phyloP scores from a whole-genome alignment of 257 asterid species.

The Solanum habrochaites region DNA sequence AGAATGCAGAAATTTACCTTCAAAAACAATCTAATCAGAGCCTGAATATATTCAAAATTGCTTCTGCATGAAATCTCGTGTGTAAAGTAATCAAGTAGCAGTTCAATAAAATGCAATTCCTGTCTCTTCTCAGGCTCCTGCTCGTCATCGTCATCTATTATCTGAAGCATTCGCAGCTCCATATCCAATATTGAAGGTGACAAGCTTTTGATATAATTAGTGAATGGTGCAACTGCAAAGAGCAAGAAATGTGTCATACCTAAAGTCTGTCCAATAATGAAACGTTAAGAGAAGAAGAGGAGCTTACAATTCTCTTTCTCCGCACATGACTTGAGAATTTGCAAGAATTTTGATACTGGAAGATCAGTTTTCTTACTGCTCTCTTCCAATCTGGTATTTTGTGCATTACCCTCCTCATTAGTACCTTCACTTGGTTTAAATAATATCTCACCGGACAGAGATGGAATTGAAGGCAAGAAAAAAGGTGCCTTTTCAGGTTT shows the following conservation, averaged over 20 bases:
- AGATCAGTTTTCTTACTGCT: slow-evolving; percentile 17
- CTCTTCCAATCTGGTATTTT: slow-evolving; percentile 20
- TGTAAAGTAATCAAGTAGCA: slow-evolving; percentile 63
- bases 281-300: neutral
- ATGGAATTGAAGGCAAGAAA: slow-evolving; percentile 74
- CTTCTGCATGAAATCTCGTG: slow-evolving; percentile 55
- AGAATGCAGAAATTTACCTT: slow-evolving; percentile 33
- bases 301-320: slow-evolving; percentile 51
- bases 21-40: slow-evolving; percentile 61
- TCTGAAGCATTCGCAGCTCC: slow-evolving; percentile 87
- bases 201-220: slow-evolving; percentile 61
- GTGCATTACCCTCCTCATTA: slow-evolving; percentile 30
- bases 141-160: slow-evolving; percentile 57
- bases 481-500: slow-evolving; percentile 93
- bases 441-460: slow-evolving; percentile 68
- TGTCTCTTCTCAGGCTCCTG: slow-evolving; percentile 38
- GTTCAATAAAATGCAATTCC: slow-evolving; percentile 50
- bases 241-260: neutral
- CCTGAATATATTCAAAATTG: slow-evolving; percentile 78
- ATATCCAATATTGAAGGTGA: slow-evolving; percentile 70
- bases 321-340: slow-evolving; percentile 37
- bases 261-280: neutral
- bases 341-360: slow-evolving; percentile 44
- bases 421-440: slow-evolving; percentile 44
- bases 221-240: slow-evolving; percentile 66